Conservation (phyloP, 176 grass and related monocot species). For the Eragrostis curvula region DNA sequence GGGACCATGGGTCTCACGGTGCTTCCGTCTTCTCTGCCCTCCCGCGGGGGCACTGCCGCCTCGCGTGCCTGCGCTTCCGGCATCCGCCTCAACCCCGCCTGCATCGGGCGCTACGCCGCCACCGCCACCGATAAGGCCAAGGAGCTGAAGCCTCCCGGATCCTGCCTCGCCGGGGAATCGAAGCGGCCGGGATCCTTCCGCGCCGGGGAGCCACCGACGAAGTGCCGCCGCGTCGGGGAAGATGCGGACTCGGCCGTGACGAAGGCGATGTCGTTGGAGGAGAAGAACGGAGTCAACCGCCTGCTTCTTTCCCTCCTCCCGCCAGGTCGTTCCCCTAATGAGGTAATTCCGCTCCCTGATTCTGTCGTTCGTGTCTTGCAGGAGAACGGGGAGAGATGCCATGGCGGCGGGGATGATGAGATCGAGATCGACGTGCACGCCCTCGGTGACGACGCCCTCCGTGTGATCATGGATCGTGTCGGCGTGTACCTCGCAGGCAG, state of each 20-base stretch:
- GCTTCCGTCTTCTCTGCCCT: too few species aligned
- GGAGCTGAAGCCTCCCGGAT: neutral
- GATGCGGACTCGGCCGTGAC: neutral
- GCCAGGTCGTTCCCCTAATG: too few species aligned
- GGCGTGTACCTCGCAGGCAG: neutral
- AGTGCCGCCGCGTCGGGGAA: neutral
- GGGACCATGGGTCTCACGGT: too few species aligned
- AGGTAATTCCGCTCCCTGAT: too few species aligned
- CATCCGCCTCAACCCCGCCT: neutral
- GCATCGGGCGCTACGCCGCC: neutral
- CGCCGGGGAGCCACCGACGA: neutral
- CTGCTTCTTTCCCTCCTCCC: neutral
- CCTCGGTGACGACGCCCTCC: neutral
- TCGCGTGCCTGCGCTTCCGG: neutral
- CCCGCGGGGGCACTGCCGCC: too few species aligned
- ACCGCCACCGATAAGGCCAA: too few species aligned
- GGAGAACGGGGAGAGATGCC: neutral
- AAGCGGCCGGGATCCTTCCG: neutral
- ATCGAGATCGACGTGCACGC: neutral
- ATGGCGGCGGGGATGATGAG: too few species aligned
- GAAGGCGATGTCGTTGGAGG: too few species aligned
- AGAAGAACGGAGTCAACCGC: neutral
- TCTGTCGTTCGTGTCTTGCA: too few species aligned
- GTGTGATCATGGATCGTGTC: neutral
- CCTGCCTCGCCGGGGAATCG: too few species aligned